Base-by-base conservation (phyloP, 1,139 yeast genomes). In the Blastobotrys capitulatus region DNA sequence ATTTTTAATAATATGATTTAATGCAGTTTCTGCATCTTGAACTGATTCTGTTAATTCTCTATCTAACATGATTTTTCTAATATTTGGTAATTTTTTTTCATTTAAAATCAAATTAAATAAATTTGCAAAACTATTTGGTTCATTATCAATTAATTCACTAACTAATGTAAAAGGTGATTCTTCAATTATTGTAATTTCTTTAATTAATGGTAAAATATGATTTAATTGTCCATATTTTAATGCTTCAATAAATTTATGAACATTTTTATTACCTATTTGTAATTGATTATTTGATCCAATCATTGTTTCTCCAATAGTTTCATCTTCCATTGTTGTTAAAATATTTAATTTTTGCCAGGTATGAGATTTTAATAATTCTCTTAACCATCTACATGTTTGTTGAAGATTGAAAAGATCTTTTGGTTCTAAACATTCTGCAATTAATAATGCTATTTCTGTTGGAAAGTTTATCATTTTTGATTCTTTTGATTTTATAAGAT, bases 321-420 rank as follows among this genome's bases (percentile, higher is more conserved):
- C 48, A 37, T 45, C 48, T 35, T 45, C 48, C 48, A 45, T 45
- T 9, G 44, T 40, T 15, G 48, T 45, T 9, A 41, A 29, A 27
- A 45, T 45, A 20, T 45, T 44, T 31, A 45, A 16, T 29, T 16
- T 16, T 29, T 34, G 16, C 48, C 48, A 45, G 2, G 38, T 19
- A 19, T 32, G 22, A 7, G 35, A 26, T 29, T 38, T 38, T n/a
- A 45, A 16, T 13, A 25, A 27, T 1, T 20, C 29, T 34, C 48
- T 34, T 6, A 39, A 34, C 25, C 26, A 39, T 13, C 22, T 32
- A 27, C 48, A 39, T n/a, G 48, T 26, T 19, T 45, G 48, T 12
- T 45, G 48, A 13, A 45, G 44, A 5, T 20, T 35, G 18, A 45
- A 45, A 39, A 45, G 9, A 15, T 45, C 48, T 15, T 22, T 32